A percentile compares a stretch with the other conserved stretches of the same genome.
These are phyloP conservation scores for Dryas octopetala DNA, from an alignment of 306 rosid genomes.

Conservation along the genomic window DNA sequence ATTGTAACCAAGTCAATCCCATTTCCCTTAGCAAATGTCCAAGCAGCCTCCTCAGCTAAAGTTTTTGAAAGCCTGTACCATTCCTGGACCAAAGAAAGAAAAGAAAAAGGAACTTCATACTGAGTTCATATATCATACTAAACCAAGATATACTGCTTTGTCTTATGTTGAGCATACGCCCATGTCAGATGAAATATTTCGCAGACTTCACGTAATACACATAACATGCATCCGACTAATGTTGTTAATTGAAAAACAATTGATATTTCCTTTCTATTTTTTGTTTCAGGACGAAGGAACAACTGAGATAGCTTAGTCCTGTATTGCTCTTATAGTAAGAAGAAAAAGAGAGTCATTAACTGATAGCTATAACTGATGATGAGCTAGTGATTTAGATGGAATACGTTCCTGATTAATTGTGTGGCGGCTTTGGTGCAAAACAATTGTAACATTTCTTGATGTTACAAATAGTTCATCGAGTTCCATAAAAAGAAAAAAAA, in stretches of 20 bases:
- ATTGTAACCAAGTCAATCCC: slow-evolving; percentile 24
- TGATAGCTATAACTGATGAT: no score
- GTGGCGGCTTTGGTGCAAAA: no score
- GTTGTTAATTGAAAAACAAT: neutral
- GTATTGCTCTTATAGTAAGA: no score
- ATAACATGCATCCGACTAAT: neutral
- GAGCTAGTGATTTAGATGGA: no score
- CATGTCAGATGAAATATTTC: neutral
- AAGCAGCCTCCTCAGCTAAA: slow-evolving; percentile 36
- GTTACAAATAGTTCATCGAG: no score
- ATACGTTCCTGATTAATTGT: no score
- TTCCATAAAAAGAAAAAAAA: no score
- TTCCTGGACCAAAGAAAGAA: neutral
- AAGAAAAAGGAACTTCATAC: neutral
- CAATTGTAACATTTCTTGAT: no score
- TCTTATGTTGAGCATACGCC: neutral
- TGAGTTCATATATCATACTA: neutral
- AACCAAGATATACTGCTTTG: neutral
- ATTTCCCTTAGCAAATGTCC: slow-evolving; percentile 28
- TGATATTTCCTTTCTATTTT: no score
- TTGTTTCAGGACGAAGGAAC: no score
- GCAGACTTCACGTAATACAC: neutral
- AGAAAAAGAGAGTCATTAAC: no score
- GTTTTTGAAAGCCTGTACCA: slow-evolving; percentile 27
- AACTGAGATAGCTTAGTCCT: no score